These are phyloP conservation scores for Kwoniella sp. DNA, from an alignment of 768 basidiomycete species.

Conservation along the genomic window DNA sequence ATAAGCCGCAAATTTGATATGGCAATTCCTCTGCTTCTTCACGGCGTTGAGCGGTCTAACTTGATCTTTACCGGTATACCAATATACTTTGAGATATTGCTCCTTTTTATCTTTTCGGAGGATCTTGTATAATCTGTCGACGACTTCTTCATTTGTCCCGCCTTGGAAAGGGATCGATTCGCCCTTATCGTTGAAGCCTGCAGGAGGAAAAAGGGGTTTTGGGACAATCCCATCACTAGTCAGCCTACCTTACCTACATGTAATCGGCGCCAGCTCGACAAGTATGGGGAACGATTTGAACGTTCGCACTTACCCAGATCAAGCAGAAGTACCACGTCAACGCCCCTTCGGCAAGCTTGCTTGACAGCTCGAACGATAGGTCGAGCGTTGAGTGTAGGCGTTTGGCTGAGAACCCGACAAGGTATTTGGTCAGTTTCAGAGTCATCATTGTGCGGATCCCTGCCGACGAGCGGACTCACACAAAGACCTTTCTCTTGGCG, in stretches of 20 bases:
- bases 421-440: conserved; percentile 4
- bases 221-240: too few species aligned
- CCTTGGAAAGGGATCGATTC: conserved; percentile 70
- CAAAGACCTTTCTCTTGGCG: conserved; percentile 67
- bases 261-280: too few species aligned
- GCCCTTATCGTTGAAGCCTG: conserved; percentile 62
- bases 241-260: too few species aligned
- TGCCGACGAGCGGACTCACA: conserved; percentile 59
- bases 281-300: too few species aligned
- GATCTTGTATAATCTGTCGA: conserved; percentile 63
- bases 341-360: conserved; percentile 65
- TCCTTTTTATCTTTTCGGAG: conserved; percentile 60
- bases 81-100: conserved; percentile 58
- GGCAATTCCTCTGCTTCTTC: conserved; percentile 70
- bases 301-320: conserved; percentile 59
- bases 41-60: conserved; percentile 67
- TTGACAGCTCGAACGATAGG: conserved; percentile 66
- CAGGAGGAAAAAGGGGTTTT: too few species aligned
- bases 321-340: conserved; percentile 66
- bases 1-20: conserved; percentile 70
- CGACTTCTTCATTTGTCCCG: conserved; percentile 72
- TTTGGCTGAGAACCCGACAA: conserved; percentile 59
- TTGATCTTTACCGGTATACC: conserved; percentile 68
- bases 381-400: conserved; percentile 69
- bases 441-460: too few species aligned